A percentile compares a stretch with the other conserved stretches of the same genome.
These are phyloP conservation scores for Cyclostephanos tholiformis DNA, from an alignment of 108 stramenopile species.

Conservation along the genomic window DNA sequence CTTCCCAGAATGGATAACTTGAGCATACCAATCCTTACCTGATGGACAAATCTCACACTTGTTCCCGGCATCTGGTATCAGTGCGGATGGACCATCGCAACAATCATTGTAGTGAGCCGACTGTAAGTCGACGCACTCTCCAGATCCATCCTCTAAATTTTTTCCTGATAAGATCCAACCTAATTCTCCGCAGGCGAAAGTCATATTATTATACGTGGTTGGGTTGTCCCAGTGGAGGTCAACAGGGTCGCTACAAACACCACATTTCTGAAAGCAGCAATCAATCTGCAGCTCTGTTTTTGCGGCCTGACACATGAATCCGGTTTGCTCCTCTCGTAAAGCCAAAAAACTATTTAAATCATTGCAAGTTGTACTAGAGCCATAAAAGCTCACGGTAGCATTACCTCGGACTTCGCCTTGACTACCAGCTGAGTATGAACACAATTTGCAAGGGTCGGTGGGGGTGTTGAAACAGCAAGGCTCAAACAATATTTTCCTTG, in stretches of 20 bases:
- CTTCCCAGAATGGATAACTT: conserved; percentile 36
- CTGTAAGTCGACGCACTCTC: conserved; percentile 40
- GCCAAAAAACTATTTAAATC: conserved; percentile 53
- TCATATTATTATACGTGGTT: conserved; percentile 34
- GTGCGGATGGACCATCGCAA: conserved; percentile 40
- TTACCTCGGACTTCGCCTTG: conserved; percentile 38
- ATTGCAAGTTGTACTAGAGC: conserved; percentile 41
- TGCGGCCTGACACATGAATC: conserved; percentile 53
- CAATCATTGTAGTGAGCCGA: conserved; percentile 40
- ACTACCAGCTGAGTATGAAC: conserved; percentile 6
- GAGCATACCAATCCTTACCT: conserved; percentile 53
- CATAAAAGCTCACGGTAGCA: conserved; percentile 40
- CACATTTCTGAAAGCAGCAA: conserved; percentile 43
- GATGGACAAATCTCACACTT: conserved; percentile 52
- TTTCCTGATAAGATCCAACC: conserved; percentile 44
- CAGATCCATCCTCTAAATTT: conserved; percentile 38
- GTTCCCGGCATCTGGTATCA: conserved; percentile 35
- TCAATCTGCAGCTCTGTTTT: conserved; percentile 46
- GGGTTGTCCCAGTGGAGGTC: conserved; percentile 51
- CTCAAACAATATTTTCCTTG: conserved; percentile 32
- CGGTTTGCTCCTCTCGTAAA: conserved; percentile 44
- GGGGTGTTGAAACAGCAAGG: conserved; percentile 43
- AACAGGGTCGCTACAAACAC: conserved; percentile 29
- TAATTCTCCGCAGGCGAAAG: conserved; percentile 50
- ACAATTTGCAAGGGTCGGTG: conserved; percentile 38